These are phyloP conservation scores for Cardiospermum halicacabum DNA, from an alignment of 345 rosid species.

Conservation along the genomic window DNA sequence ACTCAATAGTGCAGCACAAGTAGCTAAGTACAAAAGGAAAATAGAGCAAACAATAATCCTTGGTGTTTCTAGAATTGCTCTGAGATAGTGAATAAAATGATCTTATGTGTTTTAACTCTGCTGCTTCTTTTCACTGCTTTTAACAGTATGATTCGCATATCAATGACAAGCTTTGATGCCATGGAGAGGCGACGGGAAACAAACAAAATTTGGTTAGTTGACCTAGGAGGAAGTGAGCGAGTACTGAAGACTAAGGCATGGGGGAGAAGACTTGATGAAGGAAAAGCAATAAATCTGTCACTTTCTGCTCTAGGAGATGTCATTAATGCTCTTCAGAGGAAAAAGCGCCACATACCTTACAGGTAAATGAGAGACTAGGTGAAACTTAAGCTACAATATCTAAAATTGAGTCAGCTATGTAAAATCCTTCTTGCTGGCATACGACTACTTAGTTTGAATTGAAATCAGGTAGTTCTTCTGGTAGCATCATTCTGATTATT, in stretches of 20 bases:
- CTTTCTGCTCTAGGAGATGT: slow-evolving; percentile 85
- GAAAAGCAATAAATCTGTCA: slow-evolving; percentile 82
- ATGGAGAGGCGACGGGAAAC: slow-evolving; percentile 60
- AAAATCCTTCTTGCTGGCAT: not conserved
- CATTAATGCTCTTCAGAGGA: slow-evolving; percentile 65
- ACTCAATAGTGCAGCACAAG: not conserved
- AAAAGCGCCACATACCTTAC: slow-evolving; percentile 64
- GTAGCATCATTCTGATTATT: not conserved
- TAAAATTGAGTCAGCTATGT: not conserved
- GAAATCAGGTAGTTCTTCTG: not conserved
- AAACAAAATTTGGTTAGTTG: slow-evolving; percentile 72
- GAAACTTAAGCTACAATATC: not conserved
- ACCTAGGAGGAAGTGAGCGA: slow-evolving; percentile 89
- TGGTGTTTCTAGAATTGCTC: not conserved
- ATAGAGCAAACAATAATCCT: not conserved
- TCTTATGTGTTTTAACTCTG: not conserved
- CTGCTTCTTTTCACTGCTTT: slow-evolving; percentile 1
- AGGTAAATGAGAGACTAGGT: slow-evolving; percentile 34
- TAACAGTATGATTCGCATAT: slow-evolving; percentile 64
- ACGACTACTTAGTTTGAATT: not conserved
- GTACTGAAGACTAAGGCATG: slow-evolving; percentile 73
- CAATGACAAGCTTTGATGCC: slow-evolving; percentile 50
- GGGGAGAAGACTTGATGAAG: slow-evolving; percentile 87
- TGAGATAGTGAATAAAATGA: not conserved
- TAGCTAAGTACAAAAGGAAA: not conserved